Conservation (phyloP, 202 grass and related monocot species). For the Sporobolus alterniflorus region DNA sequence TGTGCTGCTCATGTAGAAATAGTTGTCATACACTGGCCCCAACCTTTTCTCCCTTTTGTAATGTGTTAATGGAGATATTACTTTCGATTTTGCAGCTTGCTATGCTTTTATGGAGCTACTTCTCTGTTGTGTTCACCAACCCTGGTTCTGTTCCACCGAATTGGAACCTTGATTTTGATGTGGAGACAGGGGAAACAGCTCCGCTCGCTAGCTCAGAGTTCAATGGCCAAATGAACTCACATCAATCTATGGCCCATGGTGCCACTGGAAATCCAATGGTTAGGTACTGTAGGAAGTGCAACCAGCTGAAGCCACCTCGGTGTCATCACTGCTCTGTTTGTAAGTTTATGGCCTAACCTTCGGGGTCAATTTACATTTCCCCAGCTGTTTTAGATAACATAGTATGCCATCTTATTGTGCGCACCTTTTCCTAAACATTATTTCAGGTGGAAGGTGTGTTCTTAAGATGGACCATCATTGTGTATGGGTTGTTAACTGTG, state of each 20-base stretch:
- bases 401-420: conserved; percentile 54
- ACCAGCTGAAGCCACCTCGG: conserved; percentile 90
- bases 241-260: conserved; percentile 44
- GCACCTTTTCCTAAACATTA: conserved; percentile 16
- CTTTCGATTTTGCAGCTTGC: conserved; percentile 54
- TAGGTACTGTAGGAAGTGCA: conserved; percentile 95
- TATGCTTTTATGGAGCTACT: conserved; percentile 96
- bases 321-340: conserved; percentile 80
- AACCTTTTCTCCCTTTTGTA: background rate
- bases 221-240: conserved; percentile 28
- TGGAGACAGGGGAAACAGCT: conserved; percentile 81
- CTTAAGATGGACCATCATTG: conserved; percentile 91
- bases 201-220: conserved; percentile 63
- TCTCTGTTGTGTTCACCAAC: conserved; percentile 83
- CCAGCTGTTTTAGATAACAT: background rate
- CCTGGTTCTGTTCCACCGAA: conserved; percentile 84
- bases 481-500: conserved; percentile 92
- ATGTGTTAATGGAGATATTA: conserved; percentile 17
- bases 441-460: conserved; percentile 87
- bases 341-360: background rate
- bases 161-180: conserved; percentile 83
- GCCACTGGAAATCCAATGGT: conserved; percentile 52
- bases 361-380: background rate
- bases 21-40: background rate
- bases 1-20: background rate